A percentile compares a stretch with the other conserved stretches of the same genome.
These are phyloP conservation scores for Diaporthe sp. DNA, from an alignment of 2,329 filamentous ascomycete genomes.

Conservation along the genomic window DNA sequence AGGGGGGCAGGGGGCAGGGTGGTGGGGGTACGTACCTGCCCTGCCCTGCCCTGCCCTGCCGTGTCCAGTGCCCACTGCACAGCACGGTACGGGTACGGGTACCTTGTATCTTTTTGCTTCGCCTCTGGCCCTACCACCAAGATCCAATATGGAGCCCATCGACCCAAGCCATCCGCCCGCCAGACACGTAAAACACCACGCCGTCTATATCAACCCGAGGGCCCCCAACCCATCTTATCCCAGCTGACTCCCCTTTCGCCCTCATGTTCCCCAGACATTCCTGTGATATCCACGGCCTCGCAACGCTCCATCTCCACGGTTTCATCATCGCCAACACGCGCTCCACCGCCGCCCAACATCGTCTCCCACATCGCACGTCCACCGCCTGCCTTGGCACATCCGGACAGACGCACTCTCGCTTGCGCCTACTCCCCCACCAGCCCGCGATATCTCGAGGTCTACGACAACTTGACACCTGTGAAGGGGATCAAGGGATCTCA, in stretches of 20 bases:
- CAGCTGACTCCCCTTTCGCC: conserved; percentile 32
- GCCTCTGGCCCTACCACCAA: conserved; percentile 36
- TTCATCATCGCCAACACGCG: conserved; percentile 15
- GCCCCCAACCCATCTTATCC: conserved; percentile 37
- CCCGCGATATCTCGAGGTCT: conserved; percentile 13
- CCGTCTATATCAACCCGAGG: conserved; percentile 40
- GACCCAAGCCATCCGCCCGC: conserved; percentile 36
- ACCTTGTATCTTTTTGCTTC: conserved; percentile 34
- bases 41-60: conserved; percentile 2
- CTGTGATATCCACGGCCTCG: conserved; percentile 15
- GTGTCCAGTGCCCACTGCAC: conserved; percentile 1
- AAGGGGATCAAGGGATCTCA: background rate
- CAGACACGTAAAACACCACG: conserved; percentile 41
- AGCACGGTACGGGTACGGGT: conserved; percentile 19
- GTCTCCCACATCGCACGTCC: conserved; percentile 1
- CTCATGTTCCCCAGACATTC: conserved; percentile 36
- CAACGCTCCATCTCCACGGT: background rate
- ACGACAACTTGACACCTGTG: background rate
- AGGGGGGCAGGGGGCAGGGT: background rate
- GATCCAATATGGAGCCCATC: conserved; percentile 39
- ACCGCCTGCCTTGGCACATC: background rate
- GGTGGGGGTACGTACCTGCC: conserved; percentile 25
- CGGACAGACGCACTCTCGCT: background rate
- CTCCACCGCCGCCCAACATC: conserved; percentile 6
- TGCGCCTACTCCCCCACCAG: background rate